These are phyloP conservation scores for Circinella umbellata DNA, from an alignment of 371 early-diverging fungal genomes.

Conservation along the genomic window DNA sequence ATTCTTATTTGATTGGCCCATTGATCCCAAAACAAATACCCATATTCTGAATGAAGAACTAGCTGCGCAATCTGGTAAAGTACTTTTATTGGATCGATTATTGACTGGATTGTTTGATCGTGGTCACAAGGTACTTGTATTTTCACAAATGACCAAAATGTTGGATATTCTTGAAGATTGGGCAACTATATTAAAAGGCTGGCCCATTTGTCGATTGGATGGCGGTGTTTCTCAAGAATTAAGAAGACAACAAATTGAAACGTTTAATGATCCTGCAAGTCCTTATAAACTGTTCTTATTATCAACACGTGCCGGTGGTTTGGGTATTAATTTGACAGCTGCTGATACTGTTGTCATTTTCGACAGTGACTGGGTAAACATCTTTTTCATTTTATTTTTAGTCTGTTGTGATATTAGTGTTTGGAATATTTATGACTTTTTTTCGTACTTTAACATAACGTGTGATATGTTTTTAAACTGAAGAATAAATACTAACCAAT, in stretches of 20 bases:
- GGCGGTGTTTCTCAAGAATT: slow-evolving; percentile 84
- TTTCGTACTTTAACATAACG: not conserved
- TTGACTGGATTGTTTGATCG: slow-evolving; percentile 76
- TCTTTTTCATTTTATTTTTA: not conserved
- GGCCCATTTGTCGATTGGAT: slow-evolving; percentile 94
- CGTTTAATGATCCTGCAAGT: slow-evolving; percentile 56
- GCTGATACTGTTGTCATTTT: slow-evolving; percentile 95
- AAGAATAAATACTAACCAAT: not conserved
- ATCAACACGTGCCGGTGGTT: slow-evolving; percentile 96
- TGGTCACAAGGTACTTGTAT: slow-evolving; percentile 91
- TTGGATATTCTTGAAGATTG: slow-evolving; percentile 94
- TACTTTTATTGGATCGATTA: slow-evolving; percentile 84
- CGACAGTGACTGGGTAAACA: slow-evolving; percentile 90
- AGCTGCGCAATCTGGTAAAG: slow-evolving; percentile 84
- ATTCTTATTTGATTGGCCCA: slow-evolving; percentile 84
- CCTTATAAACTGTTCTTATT: slow-evolving; percentile 86
- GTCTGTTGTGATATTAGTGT: not conserved
- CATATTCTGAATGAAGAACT: slow-evolving; percentile 58
- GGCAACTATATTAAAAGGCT: slow-evolving; percentile 73
- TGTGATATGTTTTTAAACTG: not conserved
- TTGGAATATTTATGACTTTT: not conserved
- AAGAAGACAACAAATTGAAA: slow-evolving; percentile 78
- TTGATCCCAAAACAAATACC: slow-evolving; percentile 55
- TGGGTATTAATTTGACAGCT: slow-evolving; percentile 94
- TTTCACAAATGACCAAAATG: slow-evolving; percentile 94